phyloP scores from a whole-genome alignment of 306 rosid species.

The Morella rubra region DNA sequence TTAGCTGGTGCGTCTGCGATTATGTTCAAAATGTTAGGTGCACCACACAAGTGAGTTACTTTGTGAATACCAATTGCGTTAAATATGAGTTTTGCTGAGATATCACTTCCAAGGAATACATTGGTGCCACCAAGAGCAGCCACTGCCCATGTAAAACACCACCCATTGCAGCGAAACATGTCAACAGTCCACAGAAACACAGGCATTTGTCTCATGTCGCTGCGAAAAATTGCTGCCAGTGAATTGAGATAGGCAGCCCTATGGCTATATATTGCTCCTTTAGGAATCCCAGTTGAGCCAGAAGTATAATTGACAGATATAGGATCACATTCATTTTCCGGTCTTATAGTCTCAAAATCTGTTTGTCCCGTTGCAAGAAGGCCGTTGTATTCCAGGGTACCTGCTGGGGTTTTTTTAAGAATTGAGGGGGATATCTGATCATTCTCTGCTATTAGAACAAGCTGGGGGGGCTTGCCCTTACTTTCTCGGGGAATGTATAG shows the following conservation, averaged over 20 bases:
- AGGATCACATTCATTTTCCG: constrained; percentile 53
- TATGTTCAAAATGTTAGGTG: constrained; percentile 57
- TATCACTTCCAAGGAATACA: constrained; percentile 43
- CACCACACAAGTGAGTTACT: constrained; percentile 71
- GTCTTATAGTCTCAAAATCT: constrained; percentile 36
- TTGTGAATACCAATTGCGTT: constrained; percentile 52
- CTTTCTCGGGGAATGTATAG: constrained; percentile 28
- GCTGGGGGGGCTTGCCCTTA: constrained; percentile 47
- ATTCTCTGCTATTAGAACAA: constrained; percentile 48
- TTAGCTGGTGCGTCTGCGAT: constrained; percentile 36
- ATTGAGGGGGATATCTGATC: constrained; percentile 21
- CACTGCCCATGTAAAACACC: constrained; percentile 84
- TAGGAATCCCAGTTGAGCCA: constrained; percentile 79
- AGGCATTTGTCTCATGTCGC: constrained; percentile 34
- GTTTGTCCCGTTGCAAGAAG: constrained; percentile 33
- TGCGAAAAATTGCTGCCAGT: constrained; percentile 46
- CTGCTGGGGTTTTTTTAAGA: constrained; percentile 33
- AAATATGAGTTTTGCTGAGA: constrained; percentile 47
- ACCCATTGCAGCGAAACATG: constrained; percentile 93
- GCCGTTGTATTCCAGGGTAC: constrained; percentile 37
- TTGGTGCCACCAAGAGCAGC: constrained; percentile 82
- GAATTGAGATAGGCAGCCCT: constrained; percentile 71
- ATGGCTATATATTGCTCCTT: constrained; percentile 80
- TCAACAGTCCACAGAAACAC: constrained; percentile 93
- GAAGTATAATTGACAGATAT: constrained; percentile 83